Evolutionary conservation across 768 basidiomycete genomes (phyloP).

Genomic region (Hemileccinum impolitum): DNA sequence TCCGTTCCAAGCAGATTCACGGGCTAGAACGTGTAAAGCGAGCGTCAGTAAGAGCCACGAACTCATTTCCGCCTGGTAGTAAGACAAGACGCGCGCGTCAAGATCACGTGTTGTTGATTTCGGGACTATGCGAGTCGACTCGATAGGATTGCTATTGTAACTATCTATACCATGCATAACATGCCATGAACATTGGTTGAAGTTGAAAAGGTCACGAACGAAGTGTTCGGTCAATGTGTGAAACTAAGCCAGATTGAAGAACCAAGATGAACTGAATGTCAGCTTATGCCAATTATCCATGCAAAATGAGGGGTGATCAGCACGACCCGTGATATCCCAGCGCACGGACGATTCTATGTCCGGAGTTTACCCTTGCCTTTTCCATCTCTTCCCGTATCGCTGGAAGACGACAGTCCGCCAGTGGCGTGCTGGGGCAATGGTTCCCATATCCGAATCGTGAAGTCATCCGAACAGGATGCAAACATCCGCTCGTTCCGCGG

Average conservation of each 20-base stretch:
- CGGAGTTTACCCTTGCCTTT: slow-evolving; percentile 66
- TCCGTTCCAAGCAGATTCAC: slow-evolving; percentile 69
- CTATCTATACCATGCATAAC: slow-evolving; percentile 33
- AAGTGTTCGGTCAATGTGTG: slow-evolving; percentile 24
- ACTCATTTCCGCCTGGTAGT: slow-evolving; percentile 8
- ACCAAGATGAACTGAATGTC: slow-evolving; percentile 28
- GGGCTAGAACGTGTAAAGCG: slow-evolving; percentile 5
- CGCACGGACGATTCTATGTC: slow-evolving; percentile 35
- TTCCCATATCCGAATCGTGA: slow-evolving; percentile 90
- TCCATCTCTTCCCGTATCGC: slow-evolving; percentile 35
- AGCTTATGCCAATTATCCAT: slow-evolving; percentile 27
- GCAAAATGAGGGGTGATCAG: slow-evolving; percentile 25
- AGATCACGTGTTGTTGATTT: slow-evolving; percentile 26
- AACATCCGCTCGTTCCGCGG: slow-evolving; percentile 87
- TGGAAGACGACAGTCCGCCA: slow-evolving; percentile 17
- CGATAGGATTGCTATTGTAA: slow-evolving; percentile 29
- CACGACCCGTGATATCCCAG: slow-evolving; percentile 10
- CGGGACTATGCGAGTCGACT: slow-evolving; percentile 3
- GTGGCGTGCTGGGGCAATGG: slow-evolving; percentile 23
- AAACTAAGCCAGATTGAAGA: slow-evolving; percentile 19
- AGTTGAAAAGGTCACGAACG: slow-evolving; percentile 20
- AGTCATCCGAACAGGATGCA: slow-evolving; percentile 94
- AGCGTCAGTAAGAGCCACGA: slow-evolving; percentile 7
- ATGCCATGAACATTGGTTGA: slow-evolving; percentile 26
- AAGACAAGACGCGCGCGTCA: not conserved